Conservation (phyloP, 208 protist species). For the Acanthamoeba healyi region DNA sequence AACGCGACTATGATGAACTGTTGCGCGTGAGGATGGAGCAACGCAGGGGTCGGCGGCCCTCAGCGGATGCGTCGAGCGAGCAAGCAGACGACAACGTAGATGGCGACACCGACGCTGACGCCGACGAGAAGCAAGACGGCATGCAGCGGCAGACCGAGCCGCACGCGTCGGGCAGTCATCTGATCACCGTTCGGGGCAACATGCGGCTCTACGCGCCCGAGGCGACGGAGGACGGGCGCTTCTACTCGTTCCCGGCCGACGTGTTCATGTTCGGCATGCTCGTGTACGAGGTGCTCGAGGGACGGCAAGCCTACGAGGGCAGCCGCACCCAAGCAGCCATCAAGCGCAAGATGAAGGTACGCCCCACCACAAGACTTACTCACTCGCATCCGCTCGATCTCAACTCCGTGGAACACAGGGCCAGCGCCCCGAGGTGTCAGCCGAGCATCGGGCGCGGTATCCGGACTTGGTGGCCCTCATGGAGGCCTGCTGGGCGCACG, state of each 20-base stretch:
- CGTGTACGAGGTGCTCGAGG: constrained; percentile 71
- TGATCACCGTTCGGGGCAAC: constrained; percentile 58
- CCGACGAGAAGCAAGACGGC: not conserved
- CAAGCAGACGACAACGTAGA: not conserved
- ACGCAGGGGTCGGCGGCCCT: not conserved
- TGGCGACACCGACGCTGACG: not conserved
- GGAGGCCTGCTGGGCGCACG: constrained; percentile 64
- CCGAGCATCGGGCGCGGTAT: not conserved
- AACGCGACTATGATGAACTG: not conserved
- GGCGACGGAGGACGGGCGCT: not conserved
- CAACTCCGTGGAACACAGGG: not conserved
- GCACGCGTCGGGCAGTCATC: not conserved
- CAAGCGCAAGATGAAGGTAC: constrained; percentile 56
- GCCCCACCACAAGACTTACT: not conserved
- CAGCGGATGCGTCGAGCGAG: no score
- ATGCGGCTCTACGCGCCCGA: constrained; percentile 72
- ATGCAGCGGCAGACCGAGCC: not conserved
- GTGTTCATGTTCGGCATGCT: constrained; percentile 76
- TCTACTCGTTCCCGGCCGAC: constrained; percentile 22
- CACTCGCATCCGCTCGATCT: not conserved
- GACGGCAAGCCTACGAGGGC: constrained; percentile 8
- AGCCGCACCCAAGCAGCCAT: constrained; percentile 13
- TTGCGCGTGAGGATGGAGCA: not conserved
- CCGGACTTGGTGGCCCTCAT: constrained; percentile 48
- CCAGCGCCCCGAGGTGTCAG: not conserved